These are phyloP conservation scores for Apophysomyces trapeziformis DNA, from an alignment of 371 early-diverging fungal genomes.

Conservation along the genomic window DNA sequence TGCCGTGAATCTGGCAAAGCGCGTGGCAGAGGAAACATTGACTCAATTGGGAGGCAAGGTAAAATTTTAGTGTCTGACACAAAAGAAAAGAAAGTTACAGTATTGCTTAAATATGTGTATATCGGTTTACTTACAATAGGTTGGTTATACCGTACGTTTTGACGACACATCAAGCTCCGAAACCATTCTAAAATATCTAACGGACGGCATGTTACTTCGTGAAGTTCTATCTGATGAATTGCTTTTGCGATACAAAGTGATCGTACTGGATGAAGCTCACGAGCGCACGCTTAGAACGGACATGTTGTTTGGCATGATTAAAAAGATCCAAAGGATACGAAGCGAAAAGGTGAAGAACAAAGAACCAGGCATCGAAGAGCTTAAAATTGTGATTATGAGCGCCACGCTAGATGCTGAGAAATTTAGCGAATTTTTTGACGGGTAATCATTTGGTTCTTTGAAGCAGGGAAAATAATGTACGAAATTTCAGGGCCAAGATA, in stretches of 20 bases:
- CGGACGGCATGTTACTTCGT: constrained; percentile 98
- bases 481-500: constrained; percentile 68
- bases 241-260: constrained; percentile 79
- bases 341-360: constrained; percentile 44
- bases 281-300: constrained; percentile 98
- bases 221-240: constrained; percentile 89
- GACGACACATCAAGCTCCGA: constrained; percentile 85
- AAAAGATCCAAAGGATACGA: constrained; percentile 78
- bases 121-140: constrained; percentile 31
- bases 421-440: constrained; percentile 88
- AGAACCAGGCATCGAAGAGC: constrained; percentile 52
- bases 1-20: constrained; percentile 93
- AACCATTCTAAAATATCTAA: constrained; percentile 95
- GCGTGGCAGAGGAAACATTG: constrained; percentile 92
- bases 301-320: constrained; percentile 94
- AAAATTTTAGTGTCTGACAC: constrained; percentile 2
- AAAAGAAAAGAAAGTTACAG: too few relatives aligned
- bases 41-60: constrained; percentile 74
- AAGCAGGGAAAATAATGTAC: neutral
- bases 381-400: constrained; percentile 96
- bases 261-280: constrained; percentile 99
- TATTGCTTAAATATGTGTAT: neutral
- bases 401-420: constrained; percentile 95
- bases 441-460: constrained; percentile 29
- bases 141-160: constrained; percentile 97